Evolutionary conservation across 2,329 filamentous ascomycete genomes (phyloP).

Genomic region (Trichoderma gracile): DNA sequence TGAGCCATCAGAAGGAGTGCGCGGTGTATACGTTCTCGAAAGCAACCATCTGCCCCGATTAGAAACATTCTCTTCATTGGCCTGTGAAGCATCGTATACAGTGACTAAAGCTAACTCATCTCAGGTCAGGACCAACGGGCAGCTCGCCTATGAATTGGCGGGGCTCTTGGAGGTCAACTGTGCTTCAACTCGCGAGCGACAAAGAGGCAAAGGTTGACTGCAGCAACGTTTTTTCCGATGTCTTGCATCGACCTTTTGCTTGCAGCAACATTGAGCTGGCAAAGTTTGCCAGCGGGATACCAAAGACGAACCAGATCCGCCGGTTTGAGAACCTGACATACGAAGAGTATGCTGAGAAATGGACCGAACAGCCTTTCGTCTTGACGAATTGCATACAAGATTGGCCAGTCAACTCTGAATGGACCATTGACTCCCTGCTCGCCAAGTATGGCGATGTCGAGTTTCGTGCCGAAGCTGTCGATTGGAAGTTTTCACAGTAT

Average conservation of each 20-base stretch:
- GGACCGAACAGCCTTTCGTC: conserved; percentile 83
- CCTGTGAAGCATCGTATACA: too few species aligned
- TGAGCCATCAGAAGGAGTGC: too few species aligned
- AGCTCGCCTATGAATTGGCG: conserved; percentile 58
- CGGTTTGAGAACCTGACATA: conserved; percentile 68
- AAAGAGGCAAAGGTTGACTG: conserved; percentile 66
- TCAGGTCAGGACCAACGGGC: conserved; percentile 29
- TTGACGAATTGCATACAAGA: conserved; percentile 76
- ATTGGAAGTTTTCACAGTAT: conserved; percentile 86
- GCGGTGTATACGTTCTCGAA: too few species aligned
- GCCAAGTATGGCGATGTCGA: conserved; percentile 63
- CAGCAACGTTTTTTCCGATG: conserved; percentile 81
- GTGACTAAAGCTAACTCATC: conserved; percentile 5
- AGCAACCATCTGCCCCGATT: too few species aligned
- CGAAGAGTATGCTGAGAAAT: conserved; percentile 71
- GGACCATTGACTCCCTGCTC: conserved; percentile 70
- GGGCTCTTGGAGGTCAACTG: conserved; percentile 82
- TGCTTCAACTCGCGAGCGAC: conserved; percentile 57
- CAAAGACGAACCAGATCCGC: conserved; percentile 68
- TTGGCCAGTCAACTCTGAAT: conserved; percentile 76
- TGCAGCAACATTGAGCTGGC: conserved; percentile 74
- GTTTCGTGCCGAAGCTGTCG: conserved; percentile 90
- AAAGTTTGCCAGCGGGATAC: conserved; percentile 71
- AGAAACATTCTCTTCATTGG: too few species aligned
- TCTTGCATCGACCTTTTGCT: conserved; percentile 84